These are phyloP conservation scores for Hericium rajendrae DNA, from an alignment of 768 basidiomycete genomes.

Conservation along the genomic window DNA sequence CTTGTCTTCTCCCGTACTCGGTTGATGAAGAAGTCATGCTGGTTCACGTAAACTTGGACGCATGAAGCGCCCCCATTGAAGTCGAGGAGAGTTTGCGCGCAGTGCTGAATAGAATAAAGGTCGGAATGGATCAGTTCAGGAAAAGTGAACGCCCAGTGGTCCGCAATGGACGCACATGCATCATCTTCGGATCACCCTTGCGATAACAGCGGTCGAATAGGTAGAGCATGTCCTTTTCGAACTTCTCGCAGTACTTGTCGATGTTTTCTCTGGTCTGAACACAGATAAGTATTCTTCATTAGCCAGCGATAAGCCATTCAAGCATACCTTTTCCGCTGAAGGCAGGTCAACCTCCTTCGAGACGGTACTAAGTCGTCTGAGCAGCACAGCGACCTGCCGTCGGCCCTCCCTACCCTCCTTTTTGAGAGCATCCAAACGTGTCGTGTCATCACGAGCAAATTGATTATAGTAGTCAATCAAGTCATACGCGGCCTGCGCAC, in stretches of 20 bases:
- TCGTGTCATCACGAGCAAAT: conserved; percentile 74
- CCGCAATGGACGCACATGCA: conserved; percentile 59
- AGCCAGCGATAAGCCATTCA: background rate
- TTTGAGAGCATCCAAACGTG: conserved; percentile 61
- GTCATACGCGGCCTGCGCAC: conserved; percentile 91
- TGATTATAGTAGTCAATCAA: conserved; percentile 92
- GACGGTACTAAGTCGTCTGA: conserved; percentile 76
- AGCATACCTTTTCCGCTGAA: conserved; percentile 63
- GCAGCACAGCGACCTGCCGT: conserved; percentile 77
- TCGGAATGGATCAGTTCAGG: background rate
- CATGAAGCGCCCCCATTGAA: conserved; percentile 97
- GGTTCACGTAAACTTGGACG: conserved; percentile 97
- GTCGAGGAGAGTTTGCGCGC: conserved; percentile 91
- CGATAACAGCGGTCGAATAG: conserved; percentile 94
- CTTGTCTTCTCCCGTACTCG: conserved; percentile 60
- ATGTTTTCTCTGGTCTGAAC: conserved; percentile 79
- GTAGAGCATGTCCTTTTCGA: conserved; percentile 96
- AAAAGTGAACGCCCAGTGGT: background rate
- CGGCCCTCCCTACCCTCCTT: conserved; percentile 88
- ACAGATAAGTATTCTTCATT: background rate
- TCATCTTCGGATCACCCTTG: conserved; percentile 97
- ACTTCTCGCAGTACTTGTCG: conserved; percentile 96
- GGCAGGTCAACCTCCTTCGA: conserved; percentile 91
- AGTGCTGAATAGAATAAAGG: conserved; percentile 52
- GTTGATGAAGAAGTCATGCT: conserved; percentile 99